Evolutionary conservation across 2,329 filamentous ascomycete species (phyloP).

Genomic region (Fusarium nodosum): DNA sequence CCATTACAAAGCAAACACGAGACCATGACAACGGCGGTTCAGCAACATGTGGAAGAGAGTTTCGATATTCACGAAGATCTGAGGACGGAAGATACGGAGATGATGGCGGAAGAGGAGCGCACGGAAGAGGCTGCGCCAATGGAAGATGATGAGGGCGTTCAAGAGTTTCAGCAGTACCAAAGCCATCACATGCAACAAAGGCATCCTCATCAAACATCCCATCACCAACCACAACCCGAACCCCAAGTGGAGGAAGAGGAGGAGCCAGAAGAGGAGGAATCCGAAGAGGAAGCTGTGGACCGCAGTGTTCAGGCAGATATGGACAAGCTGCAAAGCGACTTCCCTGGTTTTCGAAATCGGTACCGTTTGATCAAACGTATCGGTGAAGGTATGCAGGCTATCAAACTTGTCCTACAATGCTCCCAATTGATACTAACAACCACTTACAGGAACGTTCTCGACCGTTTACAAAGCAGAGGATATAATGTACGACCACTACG

Average conservation of each 20-base stretch:
- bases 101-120: constrained; percentile 61
- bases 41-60: constrained; percentile 53
- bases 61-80: constrained; percentile 67
- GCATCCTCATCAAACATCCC: constrained; percentile 28
- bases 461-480: constrained; percentile 99
- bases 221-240: constrained; percentile 37
- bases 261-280: constrained; percentile 59
- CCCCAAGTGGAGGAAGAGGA: constrained; percentile 56
- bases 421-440: constrained; percentile 23
- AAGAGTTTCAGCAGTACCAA: constrained; percentile 46
- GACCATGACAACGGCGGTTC: constrained; percentile 45
- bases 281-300: constrained; percentile 75
- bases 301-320: constrained; percentile 85
- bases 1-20: constrained; percentile 18
- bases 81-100: constrained; percentile 64
- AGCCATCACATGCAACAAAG: constrained; percentile 35
- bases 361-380: constrained; percentile 97
- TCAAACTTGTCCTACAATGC: not conserved
- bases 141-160: constrained; percentile 46
- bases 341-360: constrained; percentile 84
- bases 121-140: constrained; percentile 45
- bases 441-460: constrained; percentile 88
- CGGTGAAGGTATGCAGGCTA: constrained; percentile 79
- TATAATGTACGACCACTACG: constrained; percentile 82
- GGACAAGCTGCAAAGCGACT: constrained; percentile 82